Percentiles rank a stretch among this genome's conserved stretches.
These are phyloP conservation scores for Heterobasidion annosum DNA, from an alignment of 1,284 basidiomycete genomes.

Conservation along the genomic window DNA sequence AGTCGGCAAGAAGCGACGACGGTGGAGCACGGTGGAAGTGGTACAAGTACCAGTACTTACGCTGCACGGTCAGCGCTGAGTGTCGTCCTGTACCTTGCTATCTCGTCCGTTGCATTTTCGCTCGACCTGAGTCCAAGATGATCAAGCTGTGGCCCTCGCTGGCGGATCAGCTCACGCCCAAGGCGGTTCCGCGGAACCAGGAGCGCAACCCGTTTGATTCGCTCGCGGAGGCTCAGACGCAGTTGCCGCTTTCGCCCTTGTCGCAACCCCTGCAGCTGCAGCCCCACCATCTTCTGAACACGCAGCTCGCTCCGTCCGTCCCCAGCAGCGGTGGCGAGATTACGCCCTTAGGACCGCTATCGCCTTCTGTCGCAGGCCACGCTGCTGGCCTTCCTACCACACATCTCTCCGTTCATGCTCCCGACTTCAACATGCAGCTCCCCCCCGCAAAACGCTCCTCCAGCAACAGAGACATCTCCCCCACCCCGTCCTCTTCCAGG, in stretches of 20 bases:
- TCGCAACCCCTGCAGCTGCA: background rate
- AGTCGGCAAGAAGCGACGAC: background rate
- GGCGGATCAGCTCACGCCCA: slow-evolving; percentile 68
- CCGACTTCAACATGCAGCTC: slow-evolving; percentile 67
- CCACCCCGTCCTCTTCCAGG: slow-evolving; percentile 21
- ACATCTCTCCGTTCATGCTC: slow-evolving; percentile 70
- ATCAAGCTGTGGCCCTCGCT: slow-evolving; percentile 61
- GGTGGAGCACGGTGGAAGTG: background rate
- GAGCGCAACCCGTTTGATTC: slow-evolving; percentile 71
- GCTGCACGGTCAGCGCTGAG: too few species aligned
- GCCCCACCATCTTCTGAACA: slow-evolving; percentile 27
- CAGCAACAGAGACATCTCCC: slow-evolving; percentile 18
- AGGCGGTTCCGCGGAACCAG: slow-evolving; percentile 33
- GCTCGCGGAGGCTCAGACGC: slow-evolving; percentile 3
- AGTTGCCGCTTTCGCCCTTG: background rate
- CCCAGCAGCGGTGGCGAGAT: slow-evolving; percentile 16
- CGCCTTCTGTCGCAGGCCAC: slow-evolving; percentile 28
- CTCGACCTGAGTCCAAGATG: slow-evolving; percentile 25
- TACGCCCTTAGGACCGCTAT: slow-evolving; percentile 18
- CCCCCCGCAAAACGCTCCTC: slow-evolving; percentile 31
- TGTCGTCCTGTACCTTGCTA: too few species aligned
- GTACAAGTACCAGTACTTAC: background rate
- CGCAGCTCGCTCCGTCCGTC: slow-evolving; percentile 16
- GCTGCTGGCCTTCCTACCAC: slow-evolving; percentile 60
- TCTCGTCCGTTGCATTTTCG: too few species aligned